A percentile compares a stretch with the other conserved stretches of the same genome.
These are phyloP conservation scores for Cutaneotrichosporon cavernicola DNA, from an alignment of 1,284 basidiomycete species.

Conservation along the genomic window DNA sequence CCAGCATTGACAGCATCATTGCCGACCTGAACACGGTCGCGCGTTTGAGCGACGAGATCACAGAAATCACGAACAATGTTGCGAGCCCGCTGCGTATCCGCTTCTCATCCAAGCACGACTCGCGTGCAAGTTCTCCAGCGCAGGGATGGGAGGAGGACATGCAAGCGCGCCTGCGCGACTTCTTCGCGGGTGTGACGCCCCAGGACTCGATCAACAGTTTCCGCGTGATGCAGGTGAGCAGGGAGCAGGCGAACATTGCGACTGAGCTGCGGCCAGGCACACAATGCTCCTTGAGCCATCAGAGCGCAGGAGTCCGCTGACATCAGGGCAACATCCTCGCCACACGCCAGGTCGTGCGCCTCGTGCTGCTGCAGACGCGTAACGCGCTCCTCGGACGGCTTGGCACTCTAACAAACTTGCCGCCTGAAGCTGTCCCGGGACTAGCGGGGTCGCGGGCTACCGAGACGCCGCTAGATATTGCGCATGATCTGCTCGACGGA, in stretches of 20 bases:
- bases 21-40: conserved; percentile 42
- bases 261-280: neutral
- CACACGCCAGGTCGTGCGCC: conserved; percentile 44
- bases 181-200: conserved; percentile 31
- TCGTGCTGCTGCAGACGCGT: conserved; percentile 43
- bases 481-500: conserved; percentile 45
- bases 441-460: conserved; percentile 31
- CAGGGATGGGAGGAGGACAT: conserved; percentile 45
- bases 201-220: conserved; percentile 38
- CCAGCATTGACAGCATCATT: conserved; percentile 37
- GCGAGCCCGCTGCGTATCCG: conserved; percentile 33
- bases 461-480: conserved; percentile 44
- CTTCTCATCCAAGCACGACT: conserved; percentile 30
- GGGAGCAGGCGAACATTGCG: neutral
- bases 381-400: conserved; percentile 37
- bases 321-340: conserved; percentile 45
- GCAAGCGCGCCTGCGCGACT: conserved; percentile 37
- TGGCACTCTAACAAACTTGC: conserved; percentile 38
- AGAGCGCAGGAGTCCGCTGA: neutral
- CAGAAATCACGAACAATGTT: conserved; percentile 31
- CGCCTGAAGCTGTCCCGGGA: conserved; percentile 29
- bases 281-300: neutral
- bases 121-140: conserved; percentile 30
- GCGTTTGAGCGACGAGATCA: conserved; percentile 34
- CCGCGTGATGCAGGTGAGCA: conserved; percentile 42